phyloP scores from a whole-genome alignment of 2,329 filamentous ascomycete genomes.

The Neofusicoccum parvum region DNA sequence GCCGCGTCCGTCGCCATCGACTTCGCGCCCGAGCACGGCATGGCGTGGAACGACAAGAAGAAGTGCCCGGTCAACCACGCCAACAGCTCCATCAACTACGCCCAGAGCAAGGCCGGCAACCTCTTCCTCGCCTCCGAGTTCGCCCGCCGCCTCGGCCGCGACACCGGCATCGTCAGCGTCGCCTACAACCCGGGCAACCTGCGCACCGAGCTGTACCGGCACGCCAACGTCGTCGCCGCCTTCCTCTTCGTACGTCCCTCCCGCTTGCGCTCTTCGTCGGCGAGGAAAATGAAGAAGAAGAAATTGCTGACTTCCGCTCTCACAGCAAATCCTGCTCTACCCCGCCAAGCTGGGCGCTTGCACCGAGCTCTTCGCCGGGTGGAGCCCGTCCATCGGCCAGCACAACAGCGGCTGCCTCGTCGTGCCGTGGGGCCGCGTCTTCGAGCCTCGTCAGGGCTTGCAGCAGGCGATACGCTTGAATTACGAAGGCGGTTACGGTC shows the following conservation, averaged over 20 bases:
- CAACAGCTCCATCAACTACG: constrained; percentile 26
- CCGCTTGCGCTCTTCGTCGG: too few relatives aligned
- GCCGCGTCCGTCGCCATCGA: constrained; percentile 27
- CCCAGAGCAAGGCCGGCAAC: constrained; percentile 32
- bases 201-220: constrained; percentile 39
- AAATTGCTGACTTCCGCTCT: background rate
- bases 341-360: constrained; percentile 20
- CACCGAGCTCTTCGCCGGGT: constrained; percentile 21
- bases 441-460: constrained; percentile 37
- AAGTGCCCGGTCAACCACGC: background rate
- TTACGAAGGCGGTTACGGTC: constrained; percentile 42
- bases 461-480: constrained; percentile 33
- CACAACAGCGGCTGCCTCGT: constrained; percentile 35
- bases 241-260: constrained; percentile 1
- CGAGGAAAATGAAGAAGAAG: too few relatives aligned
- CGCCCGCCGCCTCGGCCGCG: constrained; percentile 23
- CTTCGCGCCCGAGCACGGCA: constrained; percentile 21
- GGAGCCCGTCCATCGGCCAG: constrained; percentile 25
- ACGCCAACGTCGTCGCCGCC: constrained; percentile 22
- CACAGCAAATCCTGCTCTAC: constrained; percentile 10
- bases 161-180: constrained; percentile 28
- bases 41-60: constrained; percentile 19
- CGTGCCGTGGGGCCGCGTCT: constrained; percentile 51
- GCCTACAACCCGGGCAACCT: constrained; percentile 47
- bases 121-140: constrained; percentile 31